Percentiles rank a stretch among this genome's conserved stretches.
These are phyloP conservation scores for Trichoderma simmonsii DNA, from an alignment of 2,329 filamentous ascomycete species.

Conservation along the genomic window DNA sequence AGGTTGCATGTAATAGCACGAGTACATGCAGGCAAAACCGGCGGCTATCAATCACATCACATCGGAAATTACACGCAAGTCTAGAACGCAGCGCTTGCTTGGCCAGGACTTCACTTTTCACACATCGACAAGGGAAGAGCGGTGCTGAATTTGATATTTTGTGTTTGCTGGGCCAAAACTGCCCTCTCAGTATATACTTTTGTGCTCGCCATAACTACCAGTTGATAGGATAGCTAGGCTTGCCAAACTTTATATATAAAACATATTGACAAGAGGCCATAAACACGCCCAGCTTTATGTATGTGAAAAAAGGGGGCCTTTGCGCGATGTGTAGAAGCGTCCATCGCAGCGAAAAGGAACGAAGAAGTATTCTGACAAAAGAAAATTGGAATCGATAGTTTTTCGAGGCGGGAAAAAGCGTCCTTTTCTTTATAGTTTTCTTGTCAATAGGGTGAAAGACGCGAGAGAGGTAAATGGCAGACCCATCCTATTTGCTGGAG, in stretches of 20 bases:
- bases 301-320: slow-evolving; percentile 18
- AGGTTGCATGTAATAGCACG: not conserved
- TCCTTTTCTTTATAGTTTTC: slow-evolving; percentile 22
- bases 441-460: slow-evolving; percentile 20
- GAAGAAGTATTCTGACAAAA: slow-evolving; percentile 21
- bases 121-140: not conserved
- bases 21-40: not conserved
- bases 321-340: not conserved
- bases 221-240: slow-evolving; percentile 24
- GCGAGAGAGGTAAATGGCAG: slow-evolving; percentile 26
- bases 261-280: slow-evolving; percentile 34
- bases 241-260: slow-evolving; percentile 24
- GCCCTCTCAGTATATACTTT: slow-evolving; percentile 34
- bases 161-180: slow-evolving; percentile 38
- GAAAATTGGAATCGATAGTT: slow-evolving; percentile 17
- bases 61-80: not conserved
- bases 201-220: slow-evolving; percentile 29
- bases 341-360: not conserved
- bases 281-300: slow-evolving; percentile 35
- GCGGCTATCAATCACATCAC: not conserved
- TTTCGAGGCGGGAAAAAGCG: slow-evolving; percentile 24
- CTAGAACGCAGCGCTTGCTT: not conserved
- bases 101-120: not conserved
- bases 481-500: slow-evolving; percentile 27
- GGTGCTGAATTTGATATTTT: slow-evolving; percentile 12